A percentile compares a stretch with the other conserved stretches of the same genome.
These are phyloP conservation scores for Talaromyces liani DNA, from an alignment of 495 filamentous ascomycete genomes.

Conservation along the genomic window DNA sequence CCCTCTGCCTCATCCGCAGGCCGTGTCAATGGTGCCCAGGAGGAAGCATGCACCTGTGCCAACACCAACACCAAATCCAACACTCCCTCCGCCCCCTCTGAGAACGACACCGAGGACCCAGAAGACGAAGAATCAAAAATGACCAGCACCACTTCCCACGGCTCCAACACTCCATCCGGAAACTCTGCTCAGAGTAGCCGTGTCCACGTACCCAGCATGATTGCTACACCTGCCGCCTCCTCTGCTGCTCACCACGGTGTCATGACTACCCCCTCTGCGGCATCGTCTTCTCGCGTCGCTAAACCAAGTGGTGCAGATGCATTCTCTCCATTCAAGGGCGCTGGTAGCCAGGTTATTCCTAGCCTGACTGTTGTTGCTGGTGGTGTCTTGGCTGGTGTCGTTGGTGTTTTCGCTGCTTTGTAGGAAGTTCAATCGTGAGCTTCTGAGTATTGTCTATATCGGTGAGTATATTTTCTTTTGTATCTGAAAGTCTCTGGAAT, in stretches of 20 bases:
- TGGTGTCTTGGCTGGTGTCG: conserved; percentile 6
- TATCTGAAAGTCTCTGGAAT: not conserved
- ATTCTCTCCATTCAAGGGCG: conserved; percentile 2
- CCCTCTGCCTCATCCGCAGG: conserved; percentile 1
- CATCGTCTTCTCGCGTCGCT: not conserved
- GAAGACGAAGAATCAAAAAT: not conserved
- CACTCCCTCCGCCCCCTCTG: not conserved
- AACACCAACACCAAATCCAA: conserved; percentile 1
- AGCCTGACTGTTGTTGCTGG: conserved; percentile 5
- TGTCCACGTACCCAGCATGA: not conserved
- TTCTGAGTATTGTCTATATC: not conserved
- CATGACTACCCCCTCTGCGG: not conserved
- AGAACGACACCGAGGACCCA: not conserved
- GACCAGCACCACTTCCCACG: not conserved
- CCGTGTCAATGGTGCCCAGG: conserved; percentile 3
- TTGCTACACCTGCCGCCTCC: conserved; percentile 1
- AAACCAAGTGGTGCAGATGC: conserved; percentile 5
- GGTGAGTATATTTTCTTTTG: not conserved
- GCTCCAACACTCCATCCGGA: not conserved
- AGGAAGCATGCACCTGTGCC: conserved; percentile 6
- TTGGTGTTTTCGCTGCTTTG: conserved; percentile 5
- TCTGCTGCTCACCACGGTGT: conserved; percentile 1
- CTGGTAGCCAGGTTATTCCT: conserved; percentile 1
- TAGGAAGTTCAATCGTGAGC: not conserved
- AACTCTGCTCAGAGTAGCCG: not conserved